phyloP scores from a whole-genome alignment of 495 filamentous ascomycete species.

The Penicillium goetzii region DNA sequence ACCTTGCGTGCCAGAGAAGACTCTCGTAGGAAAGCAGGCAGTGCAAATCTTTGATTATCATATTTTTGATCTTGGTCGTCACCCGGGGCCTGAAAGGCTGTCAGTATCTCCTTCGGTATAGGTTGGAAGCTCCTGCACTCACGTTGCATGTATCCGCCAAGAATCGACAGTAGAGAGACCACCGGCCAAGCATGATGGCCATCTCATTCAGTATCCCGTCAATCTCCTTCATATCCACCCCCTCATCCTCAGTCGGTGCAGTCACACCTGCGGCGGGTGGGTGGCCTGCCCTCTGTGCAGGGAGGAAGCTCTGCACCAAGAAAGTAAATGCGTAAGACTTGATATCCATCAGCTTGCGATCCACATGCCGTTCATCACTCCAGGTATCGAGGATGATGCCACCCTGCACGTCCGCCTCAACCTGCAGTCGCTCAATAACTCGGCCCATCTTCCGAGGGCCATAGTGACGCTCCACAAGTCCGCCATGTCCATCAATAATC shows the following conservation, averaged over 20 bases:
- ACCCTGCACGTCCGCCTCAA: conserved; percentile 96
- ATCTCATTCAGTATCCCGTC: conserved; percentile 85
- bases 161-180: conserved; percentile 92
- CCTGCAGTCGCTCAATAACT: conserved; percentile 90
- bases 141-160: conserved; percentile 82
- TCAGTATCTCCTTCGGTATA: conserved; percentile 25
- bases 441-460: conserved; percentile 90
- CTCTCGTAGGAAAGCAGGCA: conserved; percentile 72
- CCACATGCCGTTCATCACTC: conserved; percentile 83
- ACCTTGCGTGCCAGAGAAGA: conserved; percentile 80
- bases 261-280: conserved; percentile 68
- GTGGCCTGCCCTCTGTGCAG: conserved; percentile 62
- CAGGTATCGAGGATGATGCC: conserved; percentile 95
- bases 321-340: conserved; percentile 98
- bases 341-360: conserved; percentile 86
- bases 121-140: conserved; percentile 36
- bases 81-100: conserved; percentile 23
- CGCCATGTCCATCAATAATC: conserved; percentile 89
- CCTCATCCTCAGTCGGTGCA: conserved; percentile 74
- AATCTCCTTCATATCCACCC: conserved; percentile 92
- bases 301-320: conserved; percentile 89
- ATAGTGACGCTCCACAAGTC: conserved; percentile 90
- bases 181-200: conserved; percentile 86
- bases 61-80: conserved; percentile 31
- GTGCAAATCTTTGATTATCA: conserved; percentile 35